These are phyloP conservation scores for Saccharata proteae DNA, from an alignment of 2,329 filamentous ascomycete species.

Conservation along the genomic window DNA sequence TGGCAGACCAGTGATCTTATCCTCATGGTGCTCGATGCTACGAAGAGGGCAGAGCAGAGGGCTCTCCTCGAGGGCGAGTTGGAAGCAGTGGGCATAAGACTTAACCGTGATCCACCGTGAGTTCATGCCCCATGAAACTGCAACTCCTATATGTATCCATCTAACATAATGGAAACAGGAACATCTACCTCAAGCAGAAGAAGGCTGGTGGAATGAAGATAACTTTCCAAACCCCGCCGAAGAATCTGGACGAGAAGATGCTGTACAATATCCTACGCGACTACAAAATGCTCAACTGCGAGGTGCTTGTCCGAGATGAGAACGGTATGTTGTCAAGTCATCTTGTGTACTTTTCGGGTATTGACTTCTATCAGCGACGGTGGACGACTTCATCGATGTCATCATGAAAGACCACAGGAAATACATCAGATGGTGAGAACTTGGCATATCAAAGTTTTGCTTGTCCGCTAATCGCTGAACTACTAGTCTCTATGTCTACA, in stretches of 20 bases:
- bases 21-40: constrained; percentile 92
- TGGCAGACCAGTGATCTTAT: constrained; percentile 89
- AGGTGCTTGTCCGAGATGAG: constrained; percentile 90
- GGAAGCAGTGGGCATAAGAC: constrained; percentile 84
- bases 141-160: background rate
- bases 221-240: constrained; percentile 81
- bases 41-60: constrained; percentile 89
- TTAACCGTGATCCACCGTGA: constrained; percentile 84
- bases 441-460: background rate
- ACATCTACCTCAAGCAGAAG: constrained; percentile 94
- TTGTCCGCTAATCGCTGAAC: constrained; percentile 15
- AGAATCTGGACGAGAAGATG: constrained; percentile 93
- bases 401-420: constrained; percentile 99
- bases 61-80: constrained; percentile 81
- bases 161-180: constrained; percentile 38
- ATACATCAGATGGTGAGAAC: constrained; percentile 60
- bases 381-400: constrained; percentile 97
- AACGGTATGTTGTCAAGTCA: constrained; percentile 39
- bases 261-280: constrained; percentile 93
- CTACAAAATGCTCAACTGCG: constrained; percentile 97
- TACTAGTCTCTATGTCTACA: constrained; percentile 88
- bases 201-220: constrained; percentile 98
- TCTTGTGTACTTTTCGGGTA: constrained; percentile 5
- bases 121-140: constrained; percentile 16
- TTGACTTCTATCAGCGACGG: constrained; percentile 52